Percentiles rank a stretch among this genome's conserved stretches.
These are phyloP conservation scores for Ganoderma sinense DNA, from an alignment of 1,284 basidiomycete species.

Conservation along the genomic window DNA sequence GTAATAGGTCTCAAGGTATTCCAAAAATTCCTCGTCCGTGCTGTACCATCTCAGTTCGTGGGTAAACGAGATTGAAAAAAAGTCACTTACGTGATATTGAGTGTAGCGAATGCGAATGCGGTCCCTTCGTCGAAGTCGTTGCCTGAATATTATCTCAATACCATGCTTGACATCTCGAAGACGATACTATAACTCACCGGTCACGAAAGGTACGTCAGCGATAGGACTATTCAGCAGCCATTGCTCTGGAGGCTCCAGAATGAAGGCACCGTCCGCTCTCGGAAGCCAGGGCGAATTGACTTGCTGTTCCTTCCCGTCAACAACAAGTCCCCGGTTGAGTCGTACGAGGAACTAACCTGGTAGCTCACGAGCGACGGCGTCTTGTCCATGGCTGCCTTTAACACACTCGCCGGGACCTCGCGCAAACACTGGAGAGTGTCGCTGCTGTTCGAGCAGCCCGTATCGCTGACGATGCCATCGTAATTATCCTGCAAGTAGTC, in stretches of 20 bases:
- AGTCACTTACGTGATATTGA: constrained; percentile 31
- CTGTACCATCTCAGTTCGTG: constrained; percentile 5
- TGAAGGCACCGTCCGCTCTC: constrained; percentile 46
- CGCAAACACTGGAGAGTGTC: constrained; percentile 53
- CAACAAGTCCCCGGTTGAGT: too few relatives aligned
- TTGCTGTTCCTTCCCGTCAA: constrained; percentile 1
- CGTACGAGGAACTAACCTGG: constrained; percentile 24
- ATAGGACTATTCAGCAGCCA: constrained; percentile 20
- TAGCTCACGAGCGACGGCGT: constrained; percentile 39
- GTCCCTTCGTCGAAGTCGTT: constrained; percentile 45
- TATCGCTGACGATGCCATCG: constrained; percentile 41
- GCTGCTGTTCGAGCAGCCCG: constrained; percentile 38
- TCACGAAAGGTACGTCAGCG: constrained; percentile 38
- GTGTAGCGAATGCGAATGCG: constrained; percentile 34
- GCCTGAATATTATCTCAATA: constrained; percentile 26
- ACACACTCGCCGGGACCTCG: constrained; percentile 37
- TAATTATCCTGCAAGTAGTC: constrained; percentile 41
- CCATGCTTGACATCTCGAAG: background rate
- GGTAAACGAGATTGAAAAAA: too few relatives aligned
- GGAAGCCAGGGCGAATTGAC: constrained; percentile 42
- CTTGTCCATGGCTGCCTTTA: constrained; percentile 43
- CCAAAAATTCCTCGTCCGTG: constrained; percentile 26
- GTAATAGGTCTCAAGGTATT: constrained; percentile 26
- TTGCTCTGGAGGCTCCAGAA: constrained; percentile 34
- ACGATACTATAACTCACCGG: constrained; percentile 21